Evolutionary conservation across 352 stramenopile species (phyloP), one percentile per base, ranked within the genome.

Genomic region (Saprolegnia parasitica): DNA sequence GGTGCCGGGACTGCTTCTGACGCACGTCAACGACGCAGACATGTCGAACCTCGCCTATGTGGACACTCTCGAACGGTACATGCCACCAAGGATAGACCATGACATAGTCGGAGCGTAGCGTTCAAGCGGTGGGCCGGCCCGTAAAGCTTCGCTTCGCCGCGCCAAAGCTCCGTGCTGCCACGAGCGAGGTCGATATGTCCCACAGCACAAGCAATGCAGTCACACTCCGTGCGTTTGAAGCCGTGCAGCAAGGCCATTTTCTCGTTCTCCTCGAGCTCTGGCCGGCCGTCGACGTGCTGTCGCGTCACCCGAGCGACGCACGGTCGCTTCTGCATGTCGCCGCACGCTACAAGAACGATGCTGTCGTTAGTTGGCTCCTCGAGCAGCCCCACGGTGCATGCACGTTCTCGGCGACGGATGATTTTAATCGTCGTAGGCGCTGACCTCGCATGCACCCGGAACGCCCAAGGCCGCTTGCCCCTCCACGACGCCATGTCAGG

Each of bases 281-380:
- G 23, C 50, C 62, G n/a, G 13, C 64, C 24, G 32, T 68, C 23
- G 50, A 68, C 29, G 16, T 68, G 16, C 13, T 4, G n/a, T 68
- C 39, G 62, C 18, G 29, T 4, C 62, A 68, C 32, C 62, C 62
- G 9, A 49, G 21, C 9, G 62, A 68, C 35, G 9, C 16, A 4
- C 62, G 62, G 10, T 57, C n/a, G 9, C n/a, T 68, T 2, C 50
- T 68, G 40, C 62, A 68, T n/a, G 64, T 68, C 60, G 40, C 62
- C 24, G 62, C 62, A 21, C 46, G 62, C 13, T 68, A 68, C 50
- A 68, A 60, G 32, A 21, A 68, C 16, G 20, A 24, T 11, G 16
- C 35, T 5, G 50, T 40, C 6, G 20, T 47, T 20, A 4, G 39
- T 8, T 68, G 62, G 62, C 24, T 68, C 42, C 40, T 68, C 13